These are phyloP conservation scores for Lecanicillium sp. DNA, from an alignment of 2,329 filamentous ascomycete species.

Conservation along the genomic window DNA sequence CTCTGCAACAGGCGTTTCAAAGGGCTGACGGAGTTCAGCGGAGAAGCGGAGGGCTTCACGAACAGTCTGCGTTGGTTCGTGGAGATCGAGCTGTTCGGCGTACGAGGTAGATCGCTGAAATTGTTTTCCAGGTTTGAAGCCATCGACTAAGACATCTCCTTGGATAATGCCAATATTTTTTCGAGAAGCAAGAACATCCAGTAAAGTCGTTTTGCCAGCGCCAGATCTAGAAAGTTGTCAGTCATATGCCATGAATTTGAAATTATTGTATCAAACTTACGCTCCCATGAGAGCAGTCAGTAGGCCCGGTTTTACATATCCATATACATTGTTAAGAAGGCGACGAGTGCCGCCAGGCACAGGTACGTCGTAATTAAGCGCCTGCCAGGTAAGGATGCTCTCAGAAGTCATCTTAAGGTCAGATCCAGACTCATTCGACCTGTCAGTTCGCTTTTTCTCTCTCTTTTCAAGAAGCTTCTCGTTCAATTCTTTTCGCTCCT, in stretches of 20 bases:
- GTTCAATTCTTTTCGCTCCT: slow-evolving; percentile 59
- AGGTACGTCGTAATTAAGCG: slow-evolving; percentile 69
- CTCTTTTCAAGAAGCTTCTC: slow-evolving; percentile 51
- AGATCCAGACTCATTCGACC: slow-evolving; percentile 32
- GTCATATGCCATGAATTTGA: too few relatives aligned
- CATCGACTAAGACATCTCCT: slow-evolving; percentile 51
- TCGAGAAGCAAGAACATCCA: slow-evolving; percentile 62
- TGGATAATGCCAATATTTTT: slow-evolving; percentile 54
- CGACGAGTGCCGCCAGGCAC: slow-evolving; percentile 47
- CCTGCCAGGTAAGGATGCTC: slow-evolving; percentile 76
- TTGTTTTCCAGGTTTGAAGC: slow-evolving; percentile 45
- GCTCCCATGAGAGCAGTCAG: slow-evolving; percentile 76
- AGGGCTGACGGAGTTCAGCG: slow-evolving; percentile 50
- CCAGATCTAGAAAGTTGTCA: slow-evolving; percentile 38
- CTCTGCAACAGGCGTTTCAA: slow-evolving; percentile 42
- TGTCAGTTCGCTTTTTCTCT: slow-evolving; percentile 42
- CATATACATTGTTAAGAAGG: slow-evolving; percentile 48
- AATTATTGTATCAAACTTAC: too few relatives aligned
- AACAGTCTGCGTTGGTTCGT: slow-evolving; percentile 54
- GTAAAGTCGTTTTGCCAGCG: slow-evolving; percentile 79
- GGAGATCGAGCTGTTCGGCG: slow-evolving; percentile 54
- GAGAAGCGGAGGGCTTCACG: slow-evolving; percentile 57
- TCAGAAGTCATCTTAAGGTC: slow-evolving; percentile 51
- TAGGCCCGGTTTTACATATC: slow-evolving; percentile 68
- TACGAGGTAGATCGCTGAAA: slow-evolving; percentile 56